A percentile compares a stretch with the other conserved stretches of the same genome.
Conservation (phyloP, 2,329 filamentous ascomycete species). For the Fusarium sp. region DNA sequence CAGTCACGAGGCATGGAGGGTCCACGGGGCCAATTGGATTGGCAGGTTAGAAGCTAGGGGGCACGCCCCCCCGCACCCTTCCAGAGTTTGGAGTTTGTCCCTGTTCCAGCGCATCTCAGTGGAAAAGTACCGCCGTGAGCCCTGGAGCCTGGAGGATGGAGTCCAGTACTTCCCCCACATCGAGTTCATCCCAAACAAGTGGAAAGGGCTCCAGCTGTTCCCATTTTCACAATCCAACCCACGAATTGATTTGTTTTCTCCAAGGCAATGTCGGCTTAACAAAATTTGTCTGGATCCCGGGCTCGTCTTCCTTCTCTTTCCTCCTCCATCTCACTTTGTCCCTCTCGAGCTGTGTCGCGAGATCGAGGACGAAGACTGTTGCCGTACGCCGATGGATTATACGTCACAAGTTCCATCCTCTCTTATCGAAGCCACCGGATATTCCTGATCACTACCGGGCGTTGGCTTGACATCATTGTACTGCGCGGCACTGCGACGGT, state of each 20-base stretch:
- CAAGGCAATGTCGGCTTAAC: slow-evolving; percentile 18
- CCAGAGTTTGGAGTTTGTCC: slow-evolving; percentile 12
- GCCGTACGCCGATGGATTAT: slow-evolving; percentile 17
- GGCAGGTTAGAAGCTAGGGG: slow-evolving; percentile 30
- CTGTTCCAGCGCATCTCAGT: slow-evolving; percentile 17
- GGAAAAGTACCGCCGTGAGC: slow-evolving; percentile 9
- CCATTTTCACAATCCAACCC: slow-evolving; percentile 20
- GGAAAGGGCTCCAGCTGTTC: slow-evolving; percentile 10
- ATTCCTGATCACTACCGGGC: slow-evolving; percentile 24
- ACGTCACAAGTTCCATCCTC: slow-evolving; percentile 13
- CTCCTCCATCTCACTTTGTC: not conserved
- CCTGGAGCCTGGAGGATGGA: not conserved
- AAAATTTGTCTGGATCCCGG: slow-evolving; percentile 26
- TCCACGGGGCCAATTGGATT: slow-evolving; percentile 46
- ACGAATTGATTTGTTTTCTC: slow-evolving; percentile 22
- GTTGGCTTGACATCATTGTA: slow-evolving; percentile 33
- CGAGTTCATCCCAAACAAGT: slow-evolving; percentile 9
- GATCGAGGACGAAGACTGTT: not conserved
- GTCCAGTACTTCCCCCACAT: slow-evolving; percentile 24
- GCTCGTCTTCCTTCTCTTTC: slow-evolving; percentile 3
- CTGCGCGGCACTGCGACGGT: not conserved
- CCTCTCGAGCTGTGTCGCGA: slow-evolving; percentile 1
- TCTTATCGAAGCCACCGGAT: slow-evolving; percentile 29
- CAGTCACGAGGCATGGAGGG: slow-evolving; percentile 42
- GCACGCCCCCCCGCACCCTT: not conserved